phyloP scores from a whole-genome alignment of 768 basidiomycete species.

The Phaeolepiota aurea region DNA sequence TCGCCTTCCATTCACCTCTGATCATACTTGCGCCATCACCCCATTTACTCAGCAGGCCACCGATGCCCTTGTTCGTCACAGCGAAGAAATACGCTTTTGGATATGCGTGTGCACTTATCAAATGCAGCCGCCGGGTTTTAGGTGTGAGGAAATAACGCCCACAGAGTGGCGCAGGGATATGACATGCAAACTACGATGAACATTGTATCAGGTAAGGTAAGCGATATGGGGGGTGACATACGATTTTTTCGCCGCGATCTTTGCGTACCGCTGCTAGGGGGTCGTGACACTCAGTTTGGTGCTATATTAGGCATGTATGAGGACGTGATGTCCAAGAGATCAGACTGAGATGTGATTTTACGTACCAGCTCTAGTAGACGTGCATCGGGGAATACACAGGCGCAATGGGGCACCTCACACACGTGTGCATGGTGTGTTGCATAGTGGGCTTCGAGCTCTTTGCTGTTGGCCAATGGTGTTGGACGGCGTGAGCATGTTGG shows the following conservation, averaged over 20 bases:
- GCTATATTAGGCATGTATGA: conserved; percentile 28
- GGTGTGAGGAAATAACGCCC: conserved; percentile 59
- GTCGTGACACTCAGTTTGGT: conserved; percentile 85
- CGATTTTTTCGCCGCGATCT: conserved; percentile 82
- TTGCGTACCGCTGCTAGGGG: conserved; percentile 69
- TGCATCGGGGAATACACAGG: conserved; percentile 80
- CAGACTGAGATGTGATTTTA: conserved; percentile 6
- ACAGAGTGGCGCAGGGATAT: conserved; percentile 45
- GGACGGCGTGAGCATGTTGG: conserved; percentile 72
- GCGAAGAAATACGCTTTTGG: conserved; percentile 90
- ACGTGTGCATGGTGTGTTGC: conserved; percentile 80
- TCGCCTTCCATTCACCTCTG: conserved; percentile 59
- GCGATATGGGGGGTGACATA: conserved; percentile 24
- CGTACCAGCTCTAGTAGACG: conserved; percentile 73
- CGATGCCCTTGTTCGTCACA: conserved; percentile 86
- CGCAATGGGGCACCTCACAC: conserved; percentile 61
- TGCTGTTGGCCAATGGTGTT: conserved; percentile 54
- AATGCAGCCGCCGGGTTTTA: conserved; percentile 69
- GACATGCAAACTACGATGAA: conserved; percentile 62
- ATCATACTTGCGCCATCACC: conserved; percentile 80
- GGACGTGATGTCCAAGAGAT: conserved; percentile 2
- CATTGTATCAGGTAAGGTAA: conserved; percentile 3
- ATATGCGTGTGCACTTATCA: conserved; percentile 75
- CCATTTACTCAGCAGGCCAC: conserved; percentile 70
- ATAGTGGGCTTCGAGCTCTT: conserved; percentile 78